Evolutionary conservation across 2,329 filamentous ascomycete species (phyloP).

Genomic region (Arthrobotrys conoides): DNA sequence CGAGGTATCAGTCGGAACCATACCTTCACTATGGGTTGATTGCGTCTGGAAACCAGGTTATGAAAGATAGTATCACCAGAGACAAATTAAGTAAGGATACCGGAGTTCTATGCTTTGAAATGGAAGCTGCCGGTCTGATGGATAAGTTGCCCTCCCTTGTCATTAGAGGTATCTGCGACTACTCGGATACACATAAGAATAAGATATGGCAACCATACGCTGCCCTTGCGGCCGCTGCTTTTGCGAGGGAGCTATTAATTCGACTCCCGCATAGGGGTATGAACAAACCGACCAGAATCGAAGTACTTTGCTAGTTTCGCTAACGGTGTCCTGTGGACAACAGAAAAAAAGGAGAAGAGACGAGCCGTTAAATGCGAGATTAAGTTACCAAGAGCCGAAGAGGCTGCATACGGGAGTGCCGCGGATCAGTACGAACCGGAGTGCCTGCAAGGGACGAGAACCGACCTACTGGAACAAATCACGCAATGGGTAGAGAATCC

Average conservation of each 20-base stretch:
- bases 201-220: slow-evolving; percentile 64
- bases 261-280: background rate
- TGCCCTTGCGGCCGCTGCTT: slow-evolving; percentile 65
- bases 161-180: slow-evolving; percentile 68
- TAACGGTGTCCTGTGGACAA: background rate
- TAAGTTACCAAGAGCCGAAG: slow-evolving; percentile 39
- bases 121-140: slow-evolving; percentile 63
- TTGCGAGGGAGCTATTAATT: slow-evolving; percentile 57
- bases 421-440: slow-evolving; percentile 61
- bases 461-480: slow-evolving; percentile 62
- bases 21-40: slow-evolving; percentile 36
- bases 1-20: slow-evolving; percentile 2
- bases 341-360: background rate
- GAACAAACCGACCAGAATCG: background rate
- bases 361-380: slow-evolving; percentile 1
- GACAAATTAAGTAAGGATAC: slow-evolving; percentile 28
- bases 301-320: background rate
- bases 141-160: slow-evolving; percentile 66
- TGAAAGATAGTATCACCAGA: slow-evolving; percentile 45
- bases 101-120: slow-evolving; percentile 64
- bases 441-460: slow-evolving; percentile 63
- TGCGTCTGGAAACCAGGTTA: slow-evolving; percentile 35
- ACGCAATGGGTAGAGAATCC: slow-evolving; percentile 44
- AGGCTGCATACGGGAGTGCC: slow-evolving; percentile 62
- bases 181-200: slow-evolving; percentile 67